These are phyloP conservation scores for Citropsis articulata DNA, from an alignment of 345 rosid genomes.

Conservation along the genomic window DNA sequence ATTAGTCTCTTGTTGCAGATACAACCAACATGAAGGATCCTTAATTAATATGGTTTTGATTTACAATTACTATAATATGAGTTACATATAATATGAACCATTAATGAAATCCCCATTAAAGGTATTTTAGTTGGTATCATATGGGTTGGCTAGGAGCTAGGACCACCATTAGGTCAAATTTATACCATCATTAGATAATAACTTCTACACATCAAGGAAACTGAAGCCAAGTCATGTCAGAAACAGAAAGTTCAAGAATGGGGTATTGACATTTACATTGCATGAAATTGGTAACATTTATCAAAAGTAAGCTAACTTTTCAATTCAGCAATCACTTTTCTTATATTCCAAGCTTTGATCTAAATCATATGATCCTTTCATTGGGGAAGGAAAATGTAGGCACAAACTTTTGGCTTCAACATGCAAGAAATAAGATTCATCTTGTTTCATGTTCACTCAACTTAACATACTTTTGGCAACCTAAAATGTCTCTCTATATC, in stretches of 20 bases:
- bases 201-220: not conserved
- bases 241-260: not conserved
- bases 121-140: not conserved
- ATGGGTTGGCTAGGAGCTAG: not conserved
- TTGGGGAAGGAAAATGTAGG: not conserved
- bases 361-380: not conserved
- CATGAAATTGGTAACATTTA: not conserved
- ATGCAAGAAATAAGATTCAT: not conserved
- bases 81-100: not conserved
- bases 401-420: not conserved
- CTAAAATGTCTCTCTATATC: not conserved
- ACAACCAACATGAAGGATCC: too few species aligned
- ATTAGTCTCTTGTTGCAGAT: not conserved
- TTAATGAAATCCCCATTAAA: not conserved
- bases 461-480: not conserved
- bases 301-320: not conserved
- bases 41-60: not conserved
- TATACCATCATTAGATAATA: not conserved
- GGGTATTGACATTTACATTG: not conserved
- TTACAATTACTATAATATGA: not conserved
- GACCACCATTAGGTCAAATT: slow-evolving; percentile 1
- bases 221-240: not conserved
- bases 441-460: slow-evolving; percentile 3
- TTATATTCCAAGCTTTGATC: not conserved
- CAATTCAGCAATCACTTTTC: not conserved